Percentiles rank a stretch among this genome's conserved stretches.
Evolutionary conservation across 345 rosid species (phyloP).

Genomic region (Hirschfeldia incana): DNA sequence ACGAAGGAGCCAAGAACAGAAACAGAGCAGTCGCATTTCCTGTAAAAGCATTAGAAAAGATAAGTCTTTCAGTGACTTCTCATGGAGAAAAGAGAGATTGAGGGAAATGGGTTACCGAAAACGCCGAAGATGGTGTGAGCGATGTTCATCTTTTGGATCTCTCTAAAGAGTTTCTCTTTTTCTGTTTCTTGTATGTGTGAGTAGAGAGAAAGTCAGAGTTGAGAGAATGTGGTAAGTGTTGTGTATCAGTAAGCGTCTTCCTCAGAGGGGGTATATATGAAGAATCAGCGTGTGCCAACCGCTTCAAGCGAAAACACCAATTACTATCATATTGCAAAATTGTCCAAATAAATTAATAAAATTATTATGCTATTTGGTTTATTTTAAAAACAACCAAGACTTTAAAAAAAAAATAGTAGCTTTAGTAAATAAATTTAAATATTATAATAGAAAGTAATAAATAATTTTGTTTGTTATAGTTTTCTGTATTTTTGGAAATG

Average conservation of each 20-base stretch:
- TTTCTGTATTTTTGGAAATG: too few species aligned
- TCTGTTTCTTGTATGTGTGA: neutral
- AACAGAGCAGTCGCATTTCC: constrained; percentile 97
- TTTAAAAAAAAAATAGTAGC: neutral
- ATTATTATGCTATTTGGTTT: neutral
- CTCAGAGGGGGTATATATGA: constrained; percentile 7
- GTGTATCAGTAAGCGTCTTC: constrained; percentile 1
- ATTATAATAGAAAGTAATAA: too few species aligned
- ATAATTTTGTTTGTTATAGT: neutral
- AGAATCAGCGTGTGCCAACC: constrained; percentile 15
- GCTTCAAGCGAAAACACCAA: constrained; percentile 26
- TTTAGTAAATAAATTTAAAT: neutral
- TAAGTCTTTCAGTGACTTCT: constrained; percentile 8
- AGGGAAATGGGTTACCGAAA: constrained; percentile 55
- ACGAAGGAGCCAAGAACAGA: constrained; percentile 93
- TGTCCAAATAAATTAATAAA: neutral
- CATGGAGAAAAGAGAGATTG: constrained; percentile 17
- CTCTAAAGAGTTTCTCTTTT: neutral
- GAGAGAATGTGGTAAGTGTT: constrained; percentile 20
- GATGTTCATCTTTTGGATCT: constrained; percentile 47
- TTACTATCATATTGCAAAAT: neutral
- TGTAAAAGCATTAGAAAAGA: constrained; percentile 37
- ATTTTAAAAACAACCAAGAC: neutral
- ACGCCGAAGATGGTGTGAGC: constrained; percentile 84
- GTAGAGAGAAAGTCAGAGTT: neutral